Base-by-base conservation (phyloP, 257 asterid species). In the Perilla frutescens region DNA sequence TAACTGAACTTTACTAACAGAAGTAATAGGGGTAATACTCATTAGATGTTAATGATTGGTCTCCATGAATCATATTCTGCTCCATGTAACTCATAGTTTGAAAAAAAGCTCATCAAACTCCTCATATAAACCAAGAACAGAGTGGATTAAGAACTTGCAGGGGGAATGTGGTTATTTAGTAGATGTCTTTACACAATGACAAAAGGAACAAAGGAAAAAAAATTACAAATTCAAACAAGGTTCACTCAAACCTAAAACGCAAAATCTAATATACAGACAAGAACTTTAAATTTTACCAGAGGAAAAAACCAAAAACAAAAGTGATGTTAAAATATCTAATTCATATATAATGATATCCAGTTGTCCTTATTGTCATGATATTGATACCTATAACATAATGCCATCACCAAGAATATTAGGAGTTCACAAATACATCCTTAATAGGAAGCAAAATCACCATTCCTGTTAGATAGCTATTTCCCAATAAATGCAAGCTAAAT, bases 111-210 rank as follows among this genome's bases (percentile, higher is more conserved):
- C 48, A 32, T 31, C 67, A 12, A 7, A 12, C 29, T 68, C 43
- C 3, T 26, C 32, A 64, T 56, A 58, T 59, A 72, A 43, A 68
- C 40, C 32, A 66, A 43, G 47, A 69, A 31, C 15, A 32, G 12
- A 62, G 36, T 13, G n/a, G 32, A 77, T 13, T 39, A 34, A 48
- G 56, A 74, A 44, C 39, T 55, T 3, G 26, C 49, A 44, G 34
- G 58, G 45, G 26, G 43, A 62, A 13, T 62, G 34, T 26, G 41
- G 43, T 32, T 61, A 32, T 15, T 72, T 34, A 53, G 15, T 29
- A 15, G 37, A 59, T 44, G 56, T 8, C 31, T 51, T 31, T 51
- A 48, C n/a, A n/a, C n/a, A n/a, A n/a, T n/a, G 55, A 72, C 50
- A 20, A 61, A 61, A 3, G 11, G n/a, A 71, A 61, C 51, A n/a